These are phyloP conservation scores for Globisporangium abappressorium DNA, from an alignment of 352 stramenopile species.

Conservation along the genomic window DNA sequence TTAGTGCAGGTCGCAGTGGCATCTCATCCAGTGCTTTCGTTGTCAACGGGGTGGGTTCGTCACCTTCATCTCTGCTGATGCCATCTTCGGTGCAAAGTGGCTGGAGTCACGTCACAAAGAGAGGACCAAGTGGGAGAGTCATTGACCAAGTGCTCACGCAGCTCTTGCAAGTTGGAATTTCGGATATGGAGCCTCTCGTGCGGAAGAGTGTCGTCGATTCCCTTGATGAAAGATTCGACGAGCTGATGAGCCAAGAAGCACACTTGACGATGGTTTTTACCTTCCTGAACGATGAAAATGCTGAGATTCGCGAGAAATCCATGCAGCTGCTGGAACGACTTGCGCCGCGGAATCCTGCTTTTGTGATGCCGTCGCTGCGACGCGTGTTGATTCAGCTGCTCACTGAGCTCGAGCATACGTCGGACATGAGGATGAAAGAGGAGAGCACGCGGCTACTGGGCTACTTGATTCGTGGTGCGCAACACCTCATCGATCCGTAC, in stretches of 20 bases:
- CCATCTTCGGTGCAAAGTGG: slow-evolving; percentile 18
- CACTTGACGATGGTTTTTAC: slow-evolving; percentile 94
- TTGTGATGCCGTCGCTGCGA: slow-evolving; percentile 93
- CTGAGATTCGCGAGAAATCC: slow-evolving; percentile 85
- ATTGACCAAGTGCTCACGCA: slow-evolving; percentile 93
- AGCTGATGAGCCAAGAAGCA: slow-evolving; percentile 90
- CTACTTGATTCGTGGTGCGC: slow-evolving; percentile 69
- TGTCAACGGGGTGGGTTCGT: slow-evolving; percentile 3
- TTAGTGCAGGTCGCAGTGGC: slow-evolving; percentile 17
- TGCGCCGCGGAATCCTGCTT: slow-evolving; percentile 92
- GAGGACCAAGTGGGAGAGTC: slow-evolving; percentile 82
- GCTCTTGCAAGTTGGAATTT: slow-evolving; percentile 91
- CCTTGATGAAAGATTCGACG: slow-evolving; percentile 92
- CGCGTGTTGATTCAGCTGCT: slow-evolving; percentile 94
- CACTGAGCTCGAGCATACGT: slow-evolving; percentile 92
- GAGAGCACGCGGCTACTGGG: slow-evolving; percentile 87
- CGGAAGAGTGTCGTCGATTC: slow-evolving; percentile 93
- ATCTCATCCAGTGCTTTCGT: slow-evolving; percentile 18
- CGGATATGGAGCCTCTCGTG: slow-evolving; percentile 90
- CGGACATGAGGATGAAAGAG: slow-evolving; percentile 83
- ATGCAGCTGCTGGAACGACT: slow-evolving; percentile 94
- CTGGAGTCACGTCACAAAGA: slow-evolving; percentile 70
- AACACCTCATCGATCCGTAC: slow-evolving; percentile 88
- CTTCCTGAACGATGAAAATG: slow-evolving; percentile 93
- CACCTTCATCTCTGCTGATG: slow-evolving; percentile 2